phyloP scores from a whole-genome alignment of 2,329 filamentous ascomycete genomes.

The Colletotrichum liriopes region DNA sequence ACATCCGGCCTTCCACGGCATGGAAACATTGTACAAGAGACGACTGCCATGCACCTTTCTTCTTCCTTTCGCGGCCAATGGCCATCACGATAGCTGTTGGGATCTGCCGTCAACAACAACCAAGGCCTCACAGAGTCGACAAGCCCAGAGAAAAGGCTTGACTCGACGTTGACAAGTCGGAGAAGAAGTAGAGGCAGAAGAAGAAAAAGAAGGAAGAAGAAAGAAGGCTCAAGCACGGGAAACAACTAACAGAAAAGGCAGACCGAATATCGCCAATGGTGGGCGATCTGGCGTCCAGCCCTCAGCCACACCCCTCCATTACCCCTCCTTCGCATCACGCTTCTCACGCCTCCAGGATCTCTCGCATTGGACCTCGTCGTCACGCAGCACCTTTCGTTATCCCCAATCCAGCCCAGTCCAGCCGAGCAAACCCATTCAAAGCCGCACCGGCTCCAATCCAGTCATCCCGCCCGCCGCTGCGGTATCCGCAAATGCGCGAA shows the following conservation, averaged over 20 bases:
- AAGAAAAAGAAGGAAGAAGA: not conserved
- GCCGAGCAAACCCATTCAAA: conserved; percentile 35
- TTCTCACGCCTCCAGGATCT: conserved; percentile 9
- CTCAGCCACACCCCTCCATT: conserved; percentile 13
- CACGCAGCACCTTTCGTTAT: conserved; percentile 10
- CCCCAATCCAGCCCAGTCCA: conserved; percentile 34
- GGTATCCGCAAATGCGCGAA: conserved; percentile 35
- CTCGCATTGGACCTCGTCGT: conserved; percentile 15
- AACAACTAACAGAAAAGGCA: not conserved
- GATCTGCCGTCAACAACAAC: conserved; percentile 8
- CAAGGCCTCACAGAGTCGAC: not conserved
- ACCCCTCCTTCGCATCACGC: conserved; percentile 21
- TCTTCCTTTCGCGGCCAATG: not conserved
- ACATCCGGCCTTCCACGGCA: not conserved
- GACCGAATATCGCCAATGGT: conserved; percentile 17
- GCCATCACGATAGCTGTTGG: not conserved
- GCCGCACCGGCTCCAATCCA: conserved; percentile 4
- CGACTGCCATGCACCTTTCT: not conserved
- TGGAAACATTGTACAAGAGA: not conserved
- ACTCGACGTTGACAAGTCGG: not conserved
- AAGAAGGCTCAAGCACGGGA: not conserved
- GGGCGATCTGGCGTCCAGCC: conserved; percentile 22
- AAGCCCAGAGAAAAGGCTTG: not conserved
- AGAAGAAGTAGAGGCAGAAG: no score
- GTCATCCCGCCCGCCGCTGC: conserved; percentile 19